A percentile compares a stretch with the other conserved stretches of the same genome.
phyloP scores from a whole-genome alignment of 2,329 filamentous ascomycete species.

The Thielaviopsis euricoi region DNA sequence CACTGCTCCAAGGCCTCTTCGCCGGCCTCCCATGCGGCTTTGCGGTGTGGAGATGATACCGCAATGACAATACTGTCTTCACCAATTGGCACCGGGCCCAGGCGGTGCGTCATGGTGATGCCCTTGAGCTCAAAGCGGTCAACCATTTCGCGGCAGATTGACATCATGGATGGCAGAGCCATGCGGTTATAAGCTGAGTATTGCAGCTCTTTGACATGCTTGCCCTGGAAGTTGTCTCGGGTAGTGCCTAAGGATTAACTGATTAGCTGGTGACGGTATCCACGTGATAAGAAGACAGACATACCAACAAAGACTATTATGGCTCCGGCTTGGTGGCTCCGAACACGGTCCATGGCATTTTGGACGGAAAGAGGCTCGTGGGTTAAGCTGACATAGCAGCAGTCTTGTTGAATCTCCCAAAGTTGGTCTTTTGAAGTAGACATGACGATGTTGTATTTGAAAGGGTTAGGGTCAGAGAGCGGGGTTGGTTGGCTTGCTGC shows the following conservation, averaged over 20 bases:
- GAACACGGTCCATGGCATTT: slow-evolving; percentile 46
- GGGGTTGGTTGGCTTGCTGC: background rate
- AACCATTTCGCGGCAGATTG: slow-evolving; percentile 41
- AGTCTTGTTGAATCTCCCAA: slow-evolving; percentile 29
- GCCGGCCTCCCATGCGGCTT: slow-evolving; percentile 71
- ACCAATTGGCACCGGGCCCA: slow-evolving; percentile 74
- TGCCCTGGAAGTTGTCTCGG: slow-evolving; percentile 54
- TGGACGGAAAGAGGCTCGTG: slow-evolving; percentile 40
- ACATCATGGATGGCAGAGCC: slow-evolving; percentile 51
- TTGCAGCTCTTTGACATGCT: slow-evolving; percentile 55
- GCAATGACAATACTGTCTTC: slow-evolving; percentile 88
- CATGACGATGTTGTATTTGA: background rate
- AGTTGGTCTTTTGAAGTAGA: background rate
- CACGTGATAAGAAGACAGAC: slow-evolving; percentile 13
- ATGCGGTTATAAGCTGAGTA: slow-evolving; percentile 60
- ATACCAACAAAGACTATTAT: slow-evolving; percentile 62
- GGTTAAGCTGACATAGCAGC: slow-evolving; percentile 54
- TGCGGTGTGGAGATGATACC: slow-evolving; percentile 66
- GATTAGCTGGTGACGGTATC: background rate
- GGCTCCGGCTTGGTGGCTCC: slow-evolving; percentile 56
- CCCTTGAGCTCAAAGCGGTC: slow-evolving; percentile 49
- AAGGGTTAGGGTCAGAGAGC: background rate
- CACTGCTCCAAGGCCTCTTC: slow-evolving; percentile 80
- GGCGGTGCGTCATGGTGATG: slow-evolving; percentile 67
- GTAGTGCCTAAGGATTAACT: slow-evolving; percentile 44